Base-by-base conservation (phyloP, 805 yeast species). In the Metschnikowia cerradonensis region DNA sequence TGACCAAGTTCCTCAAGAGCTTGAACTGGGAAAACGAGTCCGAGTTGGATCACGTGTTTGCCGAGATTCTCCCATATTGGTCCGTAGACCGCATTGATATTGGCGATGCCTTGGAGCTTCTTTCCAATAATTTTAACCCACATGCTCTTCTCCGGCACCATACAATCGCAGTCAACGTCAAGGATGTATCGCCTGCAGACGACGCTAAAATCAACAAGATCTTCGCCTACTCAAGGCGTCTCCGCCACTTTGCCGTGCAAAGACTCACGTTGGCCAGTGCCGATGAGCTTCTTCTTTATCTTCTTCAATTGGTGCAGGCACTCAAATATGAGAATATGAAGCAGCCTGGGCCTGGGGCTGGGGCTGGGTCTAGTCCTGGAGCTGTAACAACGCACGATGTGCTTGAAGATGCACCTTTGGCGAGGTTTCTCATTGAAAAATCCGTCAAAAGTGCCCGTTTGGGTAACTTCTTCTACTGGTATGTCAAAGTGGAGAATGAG, bases 381-480 rank as follows among this genome's bases (percentile, higher is more conserved):
- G 11, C 30, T 26, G 30, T 4, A 26, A 10, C 30, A 26, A 26
- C 30, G 11, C 30, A 26, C 11, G 60, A 54, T 26, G 56, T 55
- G 14, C 54, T 58, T 48, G 66, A 50, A 52, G 71, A 63, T 14
- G 83, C 92, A 0, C 90, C 91, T 0, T 68, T 87, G 47, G 88
- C 89, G 0, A 80, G 81, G 47, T 90, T 92, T 62, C 70, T 94
- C 38, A 84, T 91, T 39, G 82, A 82, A 26, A 75, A 92, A 42
- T 83, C 96, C 0, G 72, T 84, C 1, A 71, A 78, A 17, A 87
- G 86, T 62, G 78, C 79, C 19, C 72, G 79, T 17, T 71, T 95
- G 38, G 94, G 96, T 0, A 90, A 84, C 62, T 89, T 80, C 62
- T 82, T 95, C 53, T 91, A 89, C 66, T 94, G 99, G 98, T 89